Conservation (phyloP, 441 rosid genomes). For the Euphorbia schlechtendalii region DNA sequence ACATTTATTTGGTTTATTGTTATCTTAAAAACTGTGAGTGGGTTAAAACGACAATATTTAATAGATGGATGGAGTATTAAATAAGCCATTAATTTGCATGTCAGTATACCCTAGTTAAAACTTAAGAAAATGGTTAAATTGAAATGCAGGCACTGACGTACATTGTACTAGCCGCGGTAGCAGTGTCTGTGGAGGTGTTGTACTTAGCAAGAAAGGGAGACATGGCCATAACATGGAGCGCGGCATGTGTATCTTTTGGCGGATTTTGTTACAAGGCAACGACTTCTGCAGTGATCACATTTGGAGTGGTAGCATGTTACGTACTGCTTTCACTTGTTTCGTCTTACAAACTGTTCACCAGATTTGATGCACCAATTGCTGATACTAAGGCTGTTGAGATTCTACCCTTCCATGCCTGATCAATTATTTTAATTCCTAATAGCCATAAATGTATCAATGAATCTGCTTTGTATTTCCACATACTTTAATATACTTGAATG, state of each 20-base stretch:
- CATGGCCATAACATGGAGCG: constrained; percentile 61
- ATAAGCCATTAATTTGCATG: too few species aligned
- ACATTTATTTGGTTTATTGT: too few species aligned
- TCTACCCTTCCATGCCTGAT: constrained; percentile 29
- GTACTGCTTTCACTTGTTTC: constrained; percentile 55
- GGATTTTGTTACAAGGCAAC: constrained; percentile 70
- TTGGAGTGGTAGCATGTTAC: constrained; percentile 41
- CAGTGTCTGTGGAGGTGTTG: constrained; percentile 60
- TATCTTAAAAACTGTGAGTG: too few species aligned
- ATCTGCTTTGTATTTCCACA: too few species aligned
- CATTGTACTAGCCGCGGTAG: constrained; percentile 58
- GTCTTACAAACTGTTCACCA: constrained; percentile 78
- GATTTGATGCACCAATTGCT: constrained; percentile 45
- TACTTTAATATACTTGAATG: too few species aligned
- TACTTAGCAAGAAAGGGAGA: constrained; percentile 78
- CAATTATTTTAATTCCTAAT: too few species aligned
- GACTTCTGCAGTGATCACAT: constrained; percentile 52
- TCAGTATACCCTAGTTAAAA: too few species aligned
- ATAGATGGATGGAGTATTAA: too few species aligned
- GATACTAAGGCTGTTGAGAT: constrained; percentile 35
- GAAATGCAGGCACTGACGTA: constrained; percentile 65
- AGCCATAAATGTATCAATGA: too few species aligned
- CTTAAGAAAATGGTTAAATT: too few species aligned
- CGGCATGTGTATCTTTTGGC: constrained; percentile 50
- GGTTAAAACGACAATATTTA: too few species aligned